Conservation (phyloP, 305 asterid species). For the Plantago coronopus region DNA sequence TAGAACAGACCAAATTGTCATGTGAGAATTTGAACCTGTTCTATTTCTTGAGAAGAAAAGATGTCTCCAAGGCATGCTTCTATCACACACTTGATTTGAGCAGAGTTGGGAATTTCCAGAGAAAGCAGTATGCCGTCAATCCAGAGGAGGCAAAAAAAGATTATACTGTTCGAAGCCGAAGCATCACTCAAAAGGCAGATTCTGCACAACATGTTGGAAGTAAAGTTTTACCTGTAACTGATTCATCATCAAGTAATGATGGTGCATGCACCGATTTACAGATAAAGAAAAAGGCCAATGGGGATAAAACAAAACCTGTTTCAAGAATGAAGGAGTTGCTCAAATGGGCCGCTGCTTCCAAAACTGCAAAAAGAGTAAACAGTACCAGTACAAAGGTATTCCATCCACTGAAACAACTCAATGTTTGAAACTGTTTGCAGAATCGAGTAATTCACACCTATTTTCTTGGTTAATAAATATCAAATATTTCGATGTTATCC, state of each 20-base stretch:
- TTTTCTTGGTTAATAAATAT: neutral
- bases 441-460: neutral
- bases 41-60: slow-evolving; percentile 28
- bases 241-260: slow-evolving; percentile 25
- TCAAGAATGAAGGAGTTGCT: slow-evolving; percentile 66
- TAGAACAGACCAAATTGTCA: slow-evolving; percentile 21
- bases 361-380: slow-evolving; percentile 53
- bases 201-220: slow-evolving; percentile 30
- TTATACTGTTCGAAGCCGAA: slow-evolving; percentile 29
- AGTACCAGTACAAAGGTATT: slow-evolving; percentile 48
- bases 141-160: slow-evolving; percentile 46
- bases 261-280: slow-evolving; percentile 24
- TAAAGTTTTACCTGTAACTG: slow-evolving; percentile 55
- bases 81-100: slow-evolving; percentile 34
- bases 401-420: neutral
- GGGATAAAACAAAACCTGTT: slow-evolving; percentile 42
- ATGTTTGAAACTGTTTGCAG: neutral
- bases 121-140: slow-evolving; percentile 24
- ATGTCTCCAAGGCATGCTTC: slow-evolving; percentile 36
- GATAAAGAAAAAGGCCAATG: slow-evolving; percentile 37
- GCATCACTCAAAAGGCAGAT: slow-evolving; percentile 34
- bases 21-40: slow-evolving; percentile 28
- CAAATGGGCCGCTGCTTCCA: slow-evolving; percentile 69
- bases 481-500: neutral
- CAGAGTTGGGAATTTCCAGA: slow-evolving; percentile 23